Evolutionary conservation across 768 basidiomycete species (phyloP).

Genomic region (Rhodocollybia butyracea): DNA sequence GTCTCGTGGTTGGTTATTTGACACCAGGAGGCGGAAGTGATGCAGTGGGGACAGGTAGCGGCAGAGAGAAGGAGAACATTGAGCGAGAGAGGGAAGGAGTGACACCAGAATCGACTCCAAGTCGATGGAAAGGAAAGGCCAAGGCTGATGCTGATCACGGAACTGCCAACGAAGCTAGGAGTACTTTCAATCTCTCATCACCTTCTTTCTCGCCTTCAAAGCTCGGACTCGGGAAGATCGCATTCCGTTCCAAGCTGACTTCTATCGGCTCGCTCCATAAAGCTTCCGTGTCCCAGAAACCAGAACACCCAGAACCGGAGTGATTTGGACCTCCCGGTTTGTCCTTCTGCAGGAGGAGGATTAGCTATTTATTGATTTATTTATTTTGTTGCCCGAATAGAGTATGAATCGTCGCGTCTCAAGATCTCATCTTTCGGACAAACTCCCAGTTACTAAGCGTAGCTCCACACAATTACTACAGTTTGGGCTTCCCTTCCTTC

Average conservation of each 20-base stretch:
- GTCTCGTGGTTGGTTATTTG: constrained; percentile 60
- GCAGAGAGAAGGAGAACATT: no score
- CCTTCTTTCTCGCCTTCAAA: background rate
- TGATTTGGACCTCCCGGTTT: no score
- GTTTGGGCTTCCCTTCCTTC: constrained; percentile 24
- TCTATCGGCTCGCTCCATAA: no score
- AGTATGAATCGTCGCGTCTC: no score
- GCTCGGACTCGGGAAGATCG: background rate
- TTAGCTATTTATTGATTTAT: no score
- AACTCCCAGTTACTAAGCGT: no score
- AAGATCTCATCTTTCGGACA: no score
- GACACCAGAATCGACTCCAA: background rate
- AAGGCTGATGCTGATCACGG: background rate
- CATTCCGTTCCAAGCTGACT: background rate
- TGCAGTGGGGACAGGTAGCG: background rate
- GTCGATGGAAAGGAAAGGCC: background rate
- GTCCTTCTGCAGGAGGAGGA: no score
- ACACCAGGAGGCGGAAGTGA: constrained; percentile 25
- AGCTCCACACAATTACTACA: background rate
- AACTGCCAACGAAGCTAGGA: background rate
- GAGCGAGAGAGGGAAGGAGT: background rate
- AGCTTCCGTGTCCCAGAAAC: background rate
- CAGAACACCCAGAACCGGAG: no score
- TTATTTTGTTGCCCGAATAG: no score
- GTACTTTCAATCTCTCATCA: background rate